These are phyloP conservation scores for Psilocybe cyanescens DNA, from an alignment of 768 basidiomycete genomes.

Conservation along the genomic window DNA sequence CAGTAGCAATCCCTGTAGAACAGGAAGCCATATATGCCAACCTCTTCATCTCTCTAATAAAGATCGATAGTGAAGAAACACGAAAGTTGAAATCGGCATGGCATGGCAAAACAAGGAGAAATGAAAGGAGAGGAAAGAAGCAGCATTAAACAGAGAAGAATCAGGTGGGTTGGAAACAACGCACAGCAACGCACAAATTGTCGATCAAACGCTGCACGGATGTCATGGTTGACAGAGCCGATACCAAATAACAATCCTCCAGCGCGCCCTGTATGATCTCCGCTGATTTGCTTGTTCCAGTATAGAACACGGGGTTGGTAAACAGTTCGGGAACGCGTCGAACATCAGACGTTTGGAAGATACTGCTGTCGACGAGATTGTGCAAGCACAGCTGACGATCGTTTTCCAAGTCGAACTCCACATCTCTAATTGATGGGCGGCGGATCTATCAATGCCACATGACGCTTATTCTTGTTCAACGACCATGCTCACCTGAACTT, in stretches of 20 bases:
- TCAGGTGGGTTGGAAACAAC: slow-evolving; percentile 3
- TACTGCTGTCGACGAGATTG: slow-evolving; percentile 22
- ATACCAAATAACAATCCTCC: slow-evolving; percentile 61
- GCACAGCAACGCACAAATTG: slow-evolving; percentile 47
- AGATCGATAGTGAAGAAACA: background rate
- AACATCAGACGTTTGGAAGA: slow-evolving; percentile 29
- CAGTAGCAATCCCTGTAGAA: slow-evolving; percentile 57
- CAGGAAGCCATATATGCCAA: slow-evolving; percentile 62
- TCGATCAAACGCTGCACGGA: slow-evolving; percentile 48
- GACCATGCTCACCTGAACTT: slow-evolving; percentile 47
- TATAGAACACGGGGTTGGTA: slow-evolving; percentile 53
- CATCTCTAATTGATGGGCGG: slow-evolving; percentile 37
- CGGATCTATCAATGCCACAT: background rate
- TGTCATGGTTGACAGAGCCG: slow-evolving; percentile 53
- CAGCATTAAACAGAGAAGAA: background rate
- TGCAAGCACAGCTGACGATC: slow-evolving; percentile 51
- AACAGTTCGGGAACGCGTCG: slow-evolving; percentile 56
- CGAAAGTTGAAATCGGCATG: background rate
- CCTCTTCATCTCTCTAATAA: slow-evolving; percentile 47
- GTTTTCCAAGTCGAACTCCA: slow-evolving; percentile 63
- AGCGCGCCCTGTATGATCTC: slow-evolving; percentile 53
- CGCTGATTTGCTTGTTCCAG: slow-evolving; percentile 38
- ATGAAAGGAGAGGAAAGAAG: background rate
- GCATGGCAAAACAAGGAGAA: background rate
- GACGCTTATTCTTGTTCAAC: background rate